These are phyloP conservation scores for Mycena metata DNA, from an alignment of 768 basidiomycete genomes.

Conservation along the genomic window DNA sequence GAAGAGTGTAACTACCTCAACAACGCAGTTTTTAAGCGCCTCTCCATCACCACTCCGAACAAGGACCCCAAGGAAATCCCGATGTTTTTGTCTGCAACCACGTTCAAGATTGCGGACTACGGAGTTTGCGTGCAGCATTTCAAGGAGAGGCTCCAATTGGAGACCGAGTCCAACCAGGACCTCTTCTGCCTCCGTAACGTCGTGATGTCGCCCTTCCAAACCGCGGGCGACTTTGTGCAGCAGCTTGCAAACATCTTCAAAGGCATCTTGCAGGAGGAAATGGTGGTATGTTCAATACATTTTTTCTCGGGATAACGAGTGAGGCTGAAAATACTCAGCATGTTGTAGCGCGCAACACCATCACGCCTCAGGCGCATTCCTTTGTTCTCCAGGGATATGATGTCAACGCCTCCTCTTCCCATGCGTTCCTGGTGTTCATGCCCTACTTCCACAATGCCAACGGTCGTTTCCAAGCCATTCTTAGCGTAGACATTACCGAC, in stretches of 20 bases:
- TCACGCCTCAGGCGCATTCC: slow-evolving; percentile 47
- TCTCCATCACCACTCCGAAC: slow-evolving; percentile 49
- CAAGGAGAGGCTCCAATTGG: slow-evolving; percentile 54
- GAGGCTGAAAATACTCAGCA: slow-evolving; percentile 33
- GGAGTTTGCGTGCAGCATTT: slow-evolving; percentile 50
- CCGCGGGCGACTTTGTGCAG: slow-evolving; percentile 44
- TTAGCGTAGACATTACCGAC: slow-evolving; percentile 35
- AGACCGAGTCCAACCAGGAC: slow-evolving; percentile 44
- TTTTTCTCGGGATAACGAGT: slow-evolving; percentile 1
- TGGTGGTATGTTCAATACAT: slow-evolving; percentile 45
- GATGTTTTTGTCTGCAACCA: slow-evolving; percentile 49
- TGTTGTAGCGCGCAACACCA: slow-evolving; percentile 49
- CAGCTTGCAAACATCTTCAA: slow-evolving; percentile 52
- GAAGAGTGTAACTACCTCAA: slow-evolving; percentile 60
- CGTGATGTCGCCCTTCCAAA: slow-evolving; percentile 58
- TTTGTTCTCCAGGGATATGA: slow-evolving; percentile 54
- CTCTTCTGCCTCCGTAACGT: slow-evolving; percentile 54
- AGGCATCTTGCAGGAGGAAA: slow-evolving; percentile 50
- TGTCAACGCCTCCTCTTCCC: slow-evolving; percentile 31
- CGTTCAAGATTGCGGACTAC: slow-evolving; percentile 50
- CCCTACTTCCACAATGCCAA: slow-evolving; percentile 54
- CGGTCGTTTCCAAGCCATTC: slow-evolving; percentile 54
- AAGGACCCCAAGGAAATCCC: slow-evolving; percentile 41
- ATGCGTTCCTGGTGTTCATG: slow-evolving; percentile 50
- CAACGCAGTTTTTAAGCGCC: slow-evolving; percentile 52